phyloP scores from a whole-genome alignment of 2,329 filamentous ascomycete genomes.

The Stemphylium vesicarium region DNA sequence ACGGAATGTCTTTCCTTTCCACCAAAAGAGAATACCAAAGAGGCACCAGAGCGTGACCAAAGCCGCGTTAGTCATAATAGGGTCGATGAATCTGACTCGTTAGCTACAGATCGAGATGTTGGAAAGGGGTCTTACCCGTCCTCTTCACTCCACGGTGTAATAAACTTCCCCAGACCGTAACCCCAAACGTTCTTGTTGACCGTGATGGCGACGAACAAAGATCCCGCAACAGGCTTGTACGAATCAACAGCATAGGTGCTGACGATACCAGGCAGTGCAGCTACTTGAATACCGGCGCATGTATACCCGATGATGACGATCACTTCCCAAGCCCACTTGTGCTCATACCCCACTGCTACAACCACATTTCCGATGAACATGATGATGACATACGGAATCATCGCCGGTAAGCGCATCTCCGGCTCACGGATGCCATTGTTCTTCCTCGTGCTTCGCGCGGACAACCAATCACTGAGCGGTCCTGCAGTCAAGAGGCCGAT shows the following conservation, averaged over 20 bases:
- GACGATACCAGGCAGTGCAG: constrained; percentile 65
- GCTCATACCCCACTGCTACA: constrained; percentile 60
- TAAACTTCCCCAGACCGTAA: constrained; percentile 64
- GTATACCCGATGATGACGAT: constrained; percentile 66
- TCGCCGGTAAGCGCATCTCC: constrained; percentile 63
- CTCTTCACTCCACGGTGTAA: constrained; percentile 59
- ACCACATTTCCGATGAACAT: constrained; percentile 65
- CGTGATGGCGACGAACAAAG: constrained; percentile 65
- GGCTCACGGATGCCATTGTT: constrained; percentile 64
- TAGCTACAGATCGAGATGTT: constrained; percentile 4
- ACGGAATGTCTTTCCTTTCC: constrained; percentile 64
- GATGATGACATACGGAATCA: constrained; percentile 64
- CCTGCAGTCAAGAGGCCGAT: constrained; percentile 64
- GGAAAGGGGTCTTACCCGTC: constrained; percentile 48
- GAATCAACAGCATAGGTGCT: constrained; percentile 67
- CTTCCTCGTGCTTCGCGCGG: constrained; percentile 57
- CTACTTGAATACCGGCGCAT: constrained; percentile 64
- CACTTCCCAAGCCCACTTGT: constrained; percentile 61
- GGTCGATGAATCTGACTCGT: constrained; percentile 52
- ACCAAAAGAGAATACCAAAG: constrained; percentile 63
- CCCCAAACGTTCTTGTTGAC: constrained; percentile 71
- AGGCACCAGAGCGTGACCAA: constrained; percentile 61
- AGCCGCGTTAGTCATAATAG: constrained; percentile 66
- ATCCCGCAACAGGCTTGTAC: constrained; percentile 68
- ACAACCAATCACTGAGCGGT: constrained; percentile 64